phyloP scores from a whole-genome alignment of 176 grass and related monocot genomes.

The Aegilops tauschii region DNA sequence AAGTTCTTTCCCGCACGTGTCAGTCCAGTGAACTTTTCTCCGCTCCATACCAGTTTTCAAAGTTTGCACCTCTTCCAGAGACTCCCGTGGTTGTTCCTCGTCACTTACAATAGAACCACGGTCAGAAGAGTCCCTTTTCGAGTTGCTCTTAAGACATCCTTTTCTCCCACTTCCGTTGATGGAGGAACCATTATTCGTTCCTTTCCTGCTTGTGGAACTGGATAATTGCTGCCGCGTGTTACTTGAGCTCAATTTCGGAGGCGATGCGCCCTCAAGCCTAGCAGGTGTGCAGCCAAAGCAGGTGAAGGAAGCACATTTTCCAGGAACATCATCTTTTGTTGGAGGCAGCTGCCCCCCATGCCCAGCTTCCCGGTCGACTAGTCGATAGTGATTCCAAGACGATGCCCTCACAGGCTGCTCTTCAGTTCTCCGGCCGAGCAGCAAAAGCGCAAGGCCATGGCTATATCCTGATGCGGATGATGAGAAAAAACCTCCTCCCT shows the following conservation, averaged over 20 bases:
- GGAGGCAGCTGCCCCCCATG: conserved; percentile 44
- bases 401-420: conserved; percentile 68
- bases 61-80: conserved; percentile 59
- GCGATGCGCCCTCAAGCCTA: conserved; percentile 49
- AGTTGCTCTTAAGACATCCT: conserved; percentile 72
- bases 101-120: conserved; percentile 40
- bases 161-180: conserved; percentile 41
- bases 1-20: conserved; percentile 81
- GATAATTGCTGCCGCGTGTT: conserved; percentile 27
- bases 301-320: conserved; percentile 65
- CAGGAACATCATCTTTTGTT: conserved; percentile 44
- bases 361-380: conserved; percentile 47
- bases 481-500: conserved; percentile 92
- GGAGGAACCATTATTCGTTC: conserved; percentile 16
- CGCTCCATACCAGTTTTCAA: conserved; percentile 57
- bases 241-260: conserved; percentile 42
- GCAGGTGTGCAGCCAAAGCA: conserved; percentile 64
- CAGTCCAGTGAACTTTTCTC: conserved; percentile 91
- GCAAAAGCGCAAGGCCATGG: conserved; percentile 71
- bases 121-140: conserved; percentile 61
- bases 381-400: conserved; percentile 65
- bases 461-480: conserved; percentile 90
- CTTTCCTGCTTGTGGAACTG: conserved; percentile 27
- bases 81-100: conserved; percentile 58
- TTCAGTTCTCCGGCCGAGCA: conserved; percentile 75